phyloP scores from a whole-genome alignment of 176 grass and related monocot genomes.

The Dendrocalamus sinicus region DNA sequence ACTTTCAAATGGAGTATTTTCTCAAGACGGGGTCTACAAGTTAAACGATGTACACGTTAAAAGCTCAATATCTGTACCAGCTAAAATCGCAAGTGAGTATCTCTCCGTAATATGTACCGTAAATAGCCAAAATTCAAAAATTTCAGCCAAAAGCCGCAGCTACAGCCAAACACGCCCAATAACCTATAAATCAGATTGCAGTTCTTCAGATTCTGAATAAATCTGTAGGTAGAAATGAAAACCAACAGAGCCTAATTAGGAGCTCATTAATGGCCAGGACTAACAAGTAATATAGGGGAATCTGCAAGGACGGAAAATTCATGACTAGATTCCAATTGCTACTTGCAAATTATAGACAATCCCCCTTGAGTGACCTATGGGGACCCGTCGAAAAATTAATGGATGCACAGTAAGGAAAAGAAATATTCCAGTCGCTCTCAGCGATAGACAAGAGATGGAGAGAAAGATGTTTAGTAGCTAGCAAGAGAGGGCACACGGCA shows the following conservation, averaged over 20 bases:
- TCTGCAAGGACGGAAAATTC: not conserved
- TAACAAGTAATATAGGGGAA: not conserved
- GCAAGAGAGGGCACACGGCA: not conserved
- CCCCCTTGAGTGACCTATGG: not conserved
- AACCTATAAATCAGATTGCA: not conserved
- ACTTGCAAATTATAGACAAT: not conserved
- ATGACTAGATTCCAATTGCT: not conserved
- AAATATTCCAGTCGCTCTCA: conserved; percentile 23
- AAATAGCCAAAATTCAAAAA: too few species aligned
- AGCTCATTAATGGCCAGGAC: too few species aligned
- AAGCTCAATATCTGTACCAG: too few species aligned
- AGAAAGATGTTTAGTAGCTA: not conserved
- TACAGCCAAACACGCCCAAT: not conserved
- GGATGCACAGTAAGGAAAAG: conserved; percentile 21
- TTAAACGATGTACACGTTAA: too few species aligned
- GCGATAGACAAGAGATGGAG: not conserved
- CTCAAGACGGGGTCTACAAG: too few species aligned
- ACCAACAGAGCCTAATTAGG: too few species aligned
- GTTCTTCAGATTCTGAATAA: too few species aligned
- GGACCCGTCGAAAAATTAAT: not conserved
- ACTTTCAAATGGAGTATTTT: too few species aligned
- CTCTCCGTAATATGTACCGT: too few species aligned
- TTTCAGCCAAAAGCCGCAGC: too few species aligned
- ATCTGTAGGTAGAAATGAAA: too few species aligned
- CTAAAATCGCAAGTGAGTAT: too few species aligned